phyloP scores from a whole-genome alignment of 176 grass and related monocot genomes.

The sorghum (Sorghum bicolor) region DNA sequence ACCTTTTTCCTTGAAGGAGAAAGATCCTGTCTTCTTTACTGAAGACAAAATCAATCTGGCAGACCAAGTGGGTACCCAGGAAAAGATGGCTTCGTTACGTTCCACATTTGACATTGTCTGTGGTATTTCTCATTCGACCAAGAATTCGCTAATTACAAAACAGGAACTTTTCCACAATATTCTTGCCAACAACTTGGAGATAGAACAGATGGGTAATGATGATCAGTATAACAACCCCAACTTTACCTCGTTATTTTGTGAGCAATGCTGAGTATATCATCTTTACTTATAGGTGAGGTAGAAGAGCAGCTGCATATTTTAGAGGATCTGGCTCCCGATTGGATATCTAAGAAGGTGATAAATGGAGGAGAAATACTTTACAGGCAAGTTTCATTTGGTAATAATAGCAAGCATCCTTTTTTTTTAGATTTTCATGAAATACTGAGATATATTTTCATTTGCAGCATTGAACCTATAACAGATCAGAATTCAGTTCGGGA shows the following conservation, averaged over 20 bases:
- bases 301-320: slow-evolving; percentile 79
- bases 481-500: slow-evolving; percentile 54
- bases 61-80: neutral
- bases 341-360: slow-evolving; percentile 66
- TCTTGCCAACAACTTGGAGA: slow-evolving; percentile 84
- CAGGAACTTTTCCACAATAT: slow-evolving; percentile 83
- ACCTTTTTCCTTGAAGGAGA: slow-evolving; percentile 38
- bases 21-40: neutral
- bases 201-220: slow-evolving; percentile 71
- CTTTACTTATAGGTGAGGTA: slow-evolving; percentile 54
- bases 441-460: slow-evolving; percentile 5
- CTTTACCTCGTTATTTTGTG: slow-evolving; percentile 1
- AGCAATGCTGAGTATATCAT: neutral
- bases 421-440: neutral
- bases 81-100: slow-evolving; percentile 55
- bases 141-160: slow-evolving; percentile 74
- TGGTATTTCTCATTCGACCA: slow-evolving; percentile 55
- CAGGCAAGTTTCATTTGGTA: slow-evolving; percentile 54
- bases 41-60: slow-evolving; percentile 20
- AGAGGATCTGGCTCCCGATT: slow-evolving; percentile 69
- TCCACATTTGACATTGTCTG: slow-evolving; percentile 75
- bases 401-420: neutral
- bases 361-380: slow-evolving; percentile 66
- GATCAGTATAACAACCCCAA: slow-evolving; percentile 22
- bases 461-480: slow-evolving; percentile 67